A percentile compares a stretch with the other conserved stretches of the same genome.
These are phyloP conservation scores for Canavalia gladiata DNA, from an alignment of 306 rosid species.

Conservation along the genomic window DNA sequence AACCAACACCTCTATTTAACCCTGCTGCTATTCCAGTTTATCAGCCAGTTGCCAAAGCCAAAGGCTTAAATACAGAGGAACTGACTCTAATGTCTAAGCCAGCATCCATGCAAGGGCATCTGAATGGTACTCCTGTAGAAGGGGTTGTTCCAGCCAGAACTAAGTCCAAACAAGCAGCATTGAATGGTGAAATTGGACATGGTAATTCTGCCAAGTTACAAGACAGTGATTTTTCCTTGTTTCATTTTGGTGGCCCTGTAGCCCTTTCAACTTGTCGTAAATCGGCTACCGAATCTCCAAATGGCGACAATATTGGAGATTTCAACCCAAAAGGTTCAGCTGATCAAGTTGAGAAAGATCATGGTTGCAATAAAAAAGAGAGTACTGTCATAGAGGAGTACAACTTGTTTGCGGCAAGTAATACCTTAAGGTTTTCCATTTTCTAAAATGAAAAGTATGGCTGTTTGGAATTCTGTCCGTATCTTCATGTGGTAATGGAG, in stretches of 20 bases:
- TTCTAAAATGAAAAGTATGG: constrained; percentile 75
- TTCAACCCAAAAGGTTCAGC: constrained; percentile 53
- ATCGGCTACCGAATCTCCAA: constrained; percentile 51
- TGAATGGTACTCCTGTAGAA: constrained; percentile 58
- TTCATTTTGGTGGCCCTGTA: constrained; percentile 94
- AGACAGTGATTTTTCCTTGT: constrained; percentile 75
- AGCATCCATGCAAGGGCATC: constrained; percentile 58
- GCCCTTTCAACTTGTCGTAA: constrained; percentile 72
- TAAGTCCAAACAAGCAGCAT: constrained; percentile 50
- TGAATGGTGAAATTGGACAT: constrained; percentile 53
- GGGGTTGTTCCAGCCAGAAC: constrained; percentile 55
- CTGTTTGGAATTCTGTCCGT: constrained; percentile 68
- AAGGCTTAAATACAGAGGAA: constrained; percentile 62
- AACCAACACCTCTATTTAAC: constrained; percentile 68
- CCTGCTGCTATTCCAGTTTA: constrained; percentile 69
- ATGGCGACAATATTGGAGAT: constrained; percentile 58
- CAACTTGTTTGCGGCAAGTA: constrained; percentile 92
- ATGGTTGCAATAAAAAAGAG: constrained; percentile 69
- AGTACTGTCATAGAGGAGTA: constrained; percentile 78
- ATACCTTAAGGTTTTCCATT: constrained; percentile 75
- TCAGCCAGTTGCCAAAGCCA: constrained; percentile 68
- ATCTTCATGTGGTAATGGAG: constrained; percentile 66
- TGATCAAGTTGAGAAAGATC: constrained; percentile 62
- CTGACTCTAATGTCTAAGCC: constrained; percentile 54
- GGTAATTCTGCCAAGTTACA: constrained; percentile 62